A percentile compares a stretch with the other conserved stretches of the same genome.
Evolutionary conservation across 2,329 filamentous ascomycete species (phyloP).

Genomic region (Drechslerella dactyloides): DNA sequence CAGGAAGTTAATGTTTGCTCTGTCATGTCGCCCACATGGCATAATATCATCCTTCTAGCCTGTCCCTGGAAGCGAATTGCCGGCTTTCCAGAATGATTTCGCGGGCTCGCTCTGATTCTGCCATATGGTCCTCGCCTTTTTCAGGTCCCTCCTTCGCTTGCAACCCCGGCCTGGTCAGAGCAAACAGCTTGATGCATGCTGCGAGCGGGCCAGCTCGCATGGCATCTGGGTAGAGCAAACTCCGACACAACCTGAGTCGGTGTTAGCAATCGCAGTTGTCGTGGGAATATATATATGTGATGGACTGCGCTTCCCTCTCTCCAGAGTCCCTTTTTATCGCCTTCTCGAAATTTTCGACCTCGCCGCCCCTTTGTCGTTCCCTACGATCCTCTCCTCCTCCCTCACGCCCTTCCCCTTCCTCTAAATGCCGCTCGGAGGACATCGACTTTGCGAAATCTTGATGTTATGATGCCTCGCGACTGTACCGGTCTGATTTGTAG

Average conservation of each 20-base stretch:
- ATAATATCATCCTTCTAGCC: background rate
- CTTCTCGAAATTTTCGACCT: too few species aligned
- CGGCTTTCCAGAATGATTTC: background rate
- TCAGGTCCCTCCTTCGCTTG: background rate
- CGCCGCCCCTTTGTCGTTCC: too few species aligned
- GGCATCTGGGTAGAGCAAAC: background rate
- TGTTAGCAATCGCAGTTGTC: background rate
- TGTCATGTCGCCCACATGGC: background rate
- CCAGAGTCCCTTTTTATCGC: too few species aligned
- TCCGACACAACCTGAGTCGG: background rate
- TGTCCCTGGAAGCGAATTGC: background rate
- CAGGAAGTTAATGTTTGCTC: constrained; percentile 2
- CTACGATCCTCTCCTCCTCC: too few species aligned
- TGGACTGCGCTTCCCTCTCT: background rate
- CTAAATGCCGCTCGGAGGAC: background rate
- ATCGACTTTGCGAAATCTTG: background rate
- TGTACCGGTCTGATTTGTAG: background rate
- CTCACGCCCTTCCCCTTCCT: too few species aligned
- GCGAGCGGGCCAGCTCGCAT: background rate
- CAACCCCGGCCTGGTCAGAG: background rate
- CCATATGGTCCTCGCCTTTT: constrained; percentile 3
- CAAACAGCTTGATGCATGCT: background rate
- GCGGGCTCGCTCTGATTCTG: background rate
- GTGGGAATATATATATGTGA: background rate
- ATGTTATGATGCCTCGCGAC: background rate